These are phyloP conservation scores for Volvariella volvacea DNA, from an alignment of 1,284 basidiomycete genomes.

Conservation along the genomic window DNA sequence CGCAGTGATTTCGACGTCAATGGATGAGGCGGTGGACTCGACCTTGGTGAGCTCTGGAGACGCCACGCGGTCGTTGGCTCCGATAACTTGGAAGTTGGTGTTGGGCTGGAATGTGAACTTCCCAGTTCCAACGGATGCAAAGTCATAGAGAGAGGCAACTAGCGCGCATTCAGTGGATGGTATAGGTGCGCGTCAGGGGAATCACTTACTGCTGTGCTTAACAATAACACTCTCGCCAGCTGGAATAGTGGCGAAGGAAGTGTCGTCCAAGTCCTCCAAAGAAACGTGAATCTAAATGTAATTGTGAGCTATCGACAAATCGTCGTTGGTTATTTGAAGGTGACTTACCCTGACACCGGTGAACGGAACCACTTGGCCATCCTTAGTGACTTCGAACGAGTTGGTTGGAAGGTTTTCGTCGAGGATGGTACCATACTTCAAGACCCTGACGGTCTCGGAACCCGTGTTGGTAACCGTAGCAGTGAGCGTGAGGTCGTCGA, in stretches of 20 bases:
- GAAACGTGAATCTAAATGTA: slow-evolving; percentile 27
- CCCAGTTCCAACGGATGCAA: slow-evolving; percentile 25
- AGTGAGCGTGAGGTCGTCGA: slow-evolving; percentile 32
- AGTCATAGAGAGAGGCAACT: slow-evolving; percentile 30
- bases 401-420: slow-evolving; percentile 35
- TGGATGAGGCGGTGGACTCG: slow-evolving; percentile 14
- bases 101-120: slow-evolving; percentile 26
- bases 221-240: slow-evolving; percentile 33
- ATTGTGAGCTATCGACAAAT: neutral
- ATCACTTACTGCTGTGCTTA: slow-evolving; percentile 26
- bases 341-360: slow-evolving; percentile 32
- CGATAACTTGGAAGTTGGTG: slow-evolving; percentile 24
- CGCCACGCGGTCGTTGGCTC: slow-evolving; percentile 13
- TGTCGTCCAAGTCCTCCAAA: slow-evolving; percentile 28
- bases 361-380: slow-evolving; percentile 31
- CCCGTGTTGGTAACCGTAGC: slow-evolving; percentile 33
- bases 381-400: slow-evolving; percentile 36
- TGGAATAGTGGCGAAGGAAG: slow-evolving; percentile 30
- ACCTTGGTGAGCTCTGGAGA: slow-evolving; percentile 17
- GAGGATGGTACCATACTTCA: slow-evolving; percentile 37
- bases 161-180: neutral
- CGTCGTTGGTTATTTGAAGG: neutral
- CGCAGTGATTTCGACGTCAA: slow-evolving; percentile 25
- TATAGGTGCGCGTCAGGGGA: neutral
- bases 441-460: slow-evolving; percentile 28